Evolutionary conservation across 2,329 filamentous ascomycete genomes (phyloP).

Genomic region (Blastomyces silverae): DNA sequence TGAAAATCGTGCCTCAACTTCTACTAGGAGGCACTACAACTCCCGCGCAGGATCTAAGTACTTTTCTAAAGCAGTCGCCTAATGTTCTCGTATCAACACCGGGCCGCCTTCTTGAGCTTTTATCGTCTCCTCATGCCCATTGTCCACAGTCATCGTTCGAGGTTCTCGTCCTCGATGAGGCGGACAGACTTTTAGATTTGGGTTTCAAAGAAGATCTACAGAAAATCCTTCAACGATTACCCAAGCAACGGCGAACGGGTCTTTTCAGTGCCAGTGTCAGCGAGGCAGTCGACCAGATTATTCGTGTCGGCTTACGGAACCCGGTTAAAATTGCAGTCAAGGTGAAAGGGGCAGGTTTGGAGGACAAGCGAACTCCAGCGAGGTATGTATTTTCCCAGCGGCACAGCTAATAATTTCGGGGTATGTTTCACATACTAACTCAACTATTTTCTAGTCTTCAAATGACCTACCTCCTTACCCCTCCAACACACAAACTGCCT

Average conservation of each 20-base stretch:
- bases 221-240: conserved; percentile 72
- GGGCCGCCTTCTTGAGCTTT: conserved; percentile 77
- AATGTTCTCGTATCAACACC: conserved; percentile 89
- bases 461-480: conserved; percentile 74
- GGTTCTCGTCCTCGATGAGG: conserved; percentile 86
- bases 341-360: conserved; percentile 68
- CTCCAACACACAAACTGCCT: conserved; percentile 73
- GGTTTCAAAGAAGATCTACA: conserved; percentile 90
- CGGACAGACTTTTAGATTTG: conserved; percentile 82
- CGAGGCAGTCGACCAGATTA: conserved; percentile 87
- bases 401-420: background rate
- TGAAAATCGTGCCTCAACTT: conserved; percentile 71
- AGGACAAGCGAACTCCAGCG: conserved; percentile 83
- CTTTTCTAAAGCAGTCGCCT: conserved; percentile 74
- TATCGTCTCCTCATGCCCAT: conserved; percentile 80
- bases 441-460: conserved; percentile 54
- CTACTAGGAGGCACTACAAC: conserved; percentile 73
- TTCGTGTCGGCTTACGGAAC: conserved; percentile 84
- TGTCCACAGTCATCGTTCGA: conserved; percentile 86
- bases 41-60: conserved; percentile 75
- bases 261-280: conserved; percentile 94
- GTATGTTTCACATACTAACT: conserved; percentile 20
- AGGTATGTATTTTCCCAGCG: conserved; percentile 38
- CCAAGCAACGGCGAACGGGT: conserved; percentile 88
- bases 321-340: conserved; percentile 93